Base-by-base conservation (phyloP, 306 rosid species). In the Pyrus bretschneideri region DNA sequence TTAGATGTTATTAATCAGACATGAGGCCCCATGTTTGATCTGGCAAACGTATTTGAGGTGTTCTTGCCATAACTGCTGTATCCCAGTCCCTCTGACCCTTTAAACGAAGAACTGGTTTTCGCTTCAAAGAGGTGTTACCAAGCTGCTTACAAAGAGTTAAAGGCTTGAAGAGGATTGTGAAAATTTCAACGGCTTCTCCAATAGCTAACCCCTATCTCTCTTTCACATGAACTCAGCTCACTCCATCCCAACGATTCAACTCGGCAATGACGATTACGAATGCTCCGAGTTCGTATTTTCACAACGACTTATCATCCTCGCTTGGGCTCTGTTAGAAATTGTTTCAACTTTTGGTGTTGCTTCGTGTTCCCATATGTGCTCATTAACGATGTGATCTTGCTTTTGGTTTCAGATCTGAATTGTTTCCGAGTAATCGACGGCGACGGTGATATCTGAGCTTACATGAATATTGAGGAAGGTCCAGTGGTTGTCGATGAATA, bases 321-420 rank as follows among this genome's bases (percentile, higher is more conserved):
- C 75, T 71, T 71, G 4, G 45, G 66, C 80, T 60, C 75, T 35
- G 40, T 77, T 79, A 49, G 78, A 9, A 19, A 12, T 27, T 45
- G 54, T 77, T 38, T 72, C 71, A 75, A 68, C 66, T 86, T 87
- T 30, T 82, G 73, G 83, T 76, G 65, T 54, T 45, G 84, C 61
- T 69, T 70, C 58, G 62, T 33, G 45, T 65, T 73, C 76, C 30
- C 17, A 44, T 51, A 67, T 64, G 49, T 31, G 73, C 83, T 77
- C 78, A 68, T 79, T 80, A 66, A 42, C 14, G 29, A 35, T 9
- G 81, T 78, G 85, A 70, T 79, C 85, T 81, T 70, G 84, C 81
- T 76, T 81, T 77, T 84, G 84, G 51, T 84, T 87, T 78, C 68
- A 88, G 88, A 89, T 92, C 93, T 90, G 88, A 82, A 65, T 77